phyloP scores from a whole-genome alignment of 108 stramenopile species.

The Nitzschia inconspicua region DNA sequence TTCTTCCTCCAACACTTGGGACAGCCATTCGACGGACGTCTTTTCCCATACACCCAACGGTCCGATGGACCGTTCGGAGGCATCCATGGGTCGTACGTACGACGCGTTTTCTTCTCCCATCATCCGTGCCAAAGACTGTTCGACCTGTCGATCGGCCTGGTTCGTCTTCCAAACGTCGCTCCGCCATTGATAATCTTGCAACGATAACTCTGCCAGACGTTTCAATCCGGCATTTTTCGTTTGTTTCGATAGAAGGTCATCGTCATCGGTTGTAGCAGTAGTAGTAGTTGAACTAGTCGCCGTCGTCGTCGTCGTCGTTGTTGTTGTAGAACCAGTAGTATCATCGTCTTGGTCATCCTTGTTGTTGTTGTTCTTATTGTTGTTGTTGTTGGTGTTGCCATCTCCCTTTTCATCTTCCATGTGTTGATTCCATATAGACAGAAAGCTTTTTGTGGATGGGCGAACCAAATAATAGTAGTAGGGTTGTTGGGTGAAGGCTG shows the following conservation, averaged over 20 bases:
- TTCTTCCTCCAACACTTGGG: slow-evolving; percentile 79
- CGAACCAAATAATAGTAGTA: too few species aligned
- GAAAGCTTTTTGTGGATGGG: too few species aligned
- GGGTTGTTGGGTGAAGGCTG: too few species aligned
- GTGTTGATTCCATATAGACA: too few species aligned
- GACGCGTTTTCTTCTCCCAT: slow-evolving; percentile 74
- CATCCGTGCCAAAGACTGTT: slow-evolving; percentile 71
- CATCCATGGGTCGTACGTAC: slow-evolving; percentile 88
- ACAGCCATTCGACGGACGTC: slow-evolving; percentile 66
- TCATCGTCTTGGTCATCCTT: too few species aligned
- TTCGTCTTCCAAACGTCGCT: slow-evolving; percentile 64
- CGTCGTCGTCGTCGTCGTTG: too few species aligned
- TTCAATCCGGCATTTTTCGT: slow-evolving; percentile 23
- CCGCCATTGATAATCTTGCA: slow-evolving; percentile 82
- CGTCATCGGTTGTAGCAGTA: too few species aligned
- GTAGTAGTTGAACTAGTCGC: too few species aligned
- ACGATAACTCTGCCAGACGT: slow-evolving; percentile 57
- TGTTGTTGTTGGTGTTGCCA: too few species aligned
- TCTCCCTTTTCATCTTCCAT: too few species aligned
- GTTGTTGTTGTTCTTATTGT: too few species aligned
- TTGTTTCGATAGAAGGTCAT: neutral
- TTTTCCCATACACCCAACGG: slow-evolving; percentile 77
- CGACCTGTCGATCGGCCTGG: slow-evolving; percentile 77
- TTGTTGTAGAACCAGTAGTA: too few species aligned
- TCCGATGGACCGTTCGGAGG: slow-evolving; percentile 57